Evolutionary conservation across 2,329 filamentous ascomycete species (phyloP), one percentile per base, ranked within the genome.

Genomic region (Macrophomina tecta): DNA sequence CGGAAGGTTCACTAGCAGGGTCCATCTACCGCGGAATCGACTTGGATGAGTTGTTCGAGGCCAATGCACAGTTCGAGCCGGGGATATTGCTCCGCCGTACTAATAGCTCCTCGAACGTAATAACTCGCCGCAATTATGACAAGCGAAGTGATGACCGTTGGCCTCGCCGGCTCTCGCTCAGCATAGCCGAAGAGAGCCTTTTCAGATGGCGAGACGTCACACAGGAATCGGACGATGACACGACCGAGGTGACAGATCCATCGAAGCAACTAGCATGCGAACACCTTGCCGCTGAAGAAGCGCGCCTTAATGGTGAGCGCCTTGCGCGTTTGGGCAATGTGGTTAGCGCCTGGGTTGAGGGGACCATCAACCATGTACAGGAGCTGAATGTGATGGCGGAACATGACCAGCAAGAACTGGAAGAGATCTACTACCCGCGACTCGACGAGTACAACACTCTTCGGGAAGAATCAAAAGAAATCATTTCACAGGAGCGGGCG

Each of bases 161-260:
- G 86, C 87, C 90, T 1, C 87, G 91, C 1, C 86, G 90, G 51
- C 83, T 94, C 69, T 93, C 91, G 4, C 94, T 94, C 75, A 89
- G 89, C 67, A 85, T 90, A 52, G 91, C 90, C 1, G 90, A 92
- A 78, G 90, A 93, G 68, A 90, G 89, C n/a, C 80, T 94, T 7
- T 79, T 93, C 1, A 82, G 80, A 16, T 93, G 91, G 90, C 81
- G 86, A 5, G 84, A 86, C 56, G 77, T 90, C 32, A 52, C 55
- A 6, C 30, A 61, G 4, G 76, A 82, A 4, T 9, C 23, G 3
- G 51, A 58, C 79, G 81, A 65, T 36, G 81, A 83, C 18, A 77
- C 72, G 11, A 74, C 75, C 18, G 77, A 78, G 23, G 69, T 56
- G 5, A 68, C 69, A 23, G 69, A 69, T 66, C 72, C 76, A 1